phyloP scores from a whole-genome alignment of 495 filamentous ascomycete species.

The Corynascus novoguineensis region DNA sequence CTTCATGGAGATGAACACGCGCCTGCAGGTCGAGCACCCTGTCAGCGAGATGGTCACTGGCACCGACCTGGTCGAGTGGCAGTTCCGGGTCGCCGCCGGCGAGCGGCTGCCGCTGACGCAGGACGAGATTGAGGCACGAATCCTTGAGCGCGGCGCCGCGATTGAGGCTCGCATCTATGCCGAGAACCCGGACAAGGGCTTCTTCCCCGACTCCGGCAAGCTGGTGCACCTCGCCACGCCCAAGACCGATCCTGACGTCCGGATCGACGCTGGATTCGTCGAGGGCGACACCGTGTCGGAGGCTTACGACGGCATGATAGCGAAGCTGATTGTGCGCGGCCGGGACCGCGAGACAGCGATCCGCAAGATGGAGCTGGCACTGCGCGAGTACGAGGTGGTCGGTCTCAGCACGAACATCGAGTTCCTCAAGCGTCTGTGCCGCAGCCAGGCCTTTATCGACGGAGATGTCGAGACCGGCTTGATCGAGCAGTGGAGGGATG shows the following conservation, averaged over 20 bases:
- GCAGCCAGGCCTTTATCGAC: conserved; percentile 71
- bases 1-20: conserved; percentile 99
- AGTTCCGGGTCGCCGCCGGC: conserved; percentile 87
- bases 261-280: conserved; percentile 90
- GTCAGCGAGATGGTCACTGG: conserved; percentile 97
- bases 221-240: conserved; percentile 79
- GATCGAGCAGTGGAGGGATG: conserved; percentile 77
- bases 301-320: conserved; percentile 99
- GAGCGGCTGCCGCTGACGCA: conserved; percentile 81
- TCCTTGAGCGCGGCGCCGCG: conserved; percentile 71
- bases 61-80: conserved; percentile 93
- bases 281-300: conserved; percentile 87
- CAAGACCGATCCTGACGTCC: conserved; percentile 58
- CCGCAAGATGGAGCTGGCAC: conserved; percentile 70
- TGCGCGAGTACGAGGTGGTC: conserved; percentile 88
- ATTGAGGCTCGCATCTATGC: conserved; percentile 97
- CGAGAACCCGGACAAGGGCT: conserved; percentile 83
- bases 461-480: conserved; percentile 95
- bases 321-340: conserved; percentile 92
- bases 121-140: conserved; percentile 69
- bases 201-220: conserved; percentile 90
- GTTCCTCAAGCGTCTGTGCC: conserved; percentile 82
- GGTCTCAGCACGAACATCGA: conserved; percentile 94
- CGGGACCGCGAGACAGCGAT: conserved; percentile 72
- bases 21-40: conserved; percentile 94